Conservation (phyloP, 306 rosid genomes). For the Quercus suber region DNA sequence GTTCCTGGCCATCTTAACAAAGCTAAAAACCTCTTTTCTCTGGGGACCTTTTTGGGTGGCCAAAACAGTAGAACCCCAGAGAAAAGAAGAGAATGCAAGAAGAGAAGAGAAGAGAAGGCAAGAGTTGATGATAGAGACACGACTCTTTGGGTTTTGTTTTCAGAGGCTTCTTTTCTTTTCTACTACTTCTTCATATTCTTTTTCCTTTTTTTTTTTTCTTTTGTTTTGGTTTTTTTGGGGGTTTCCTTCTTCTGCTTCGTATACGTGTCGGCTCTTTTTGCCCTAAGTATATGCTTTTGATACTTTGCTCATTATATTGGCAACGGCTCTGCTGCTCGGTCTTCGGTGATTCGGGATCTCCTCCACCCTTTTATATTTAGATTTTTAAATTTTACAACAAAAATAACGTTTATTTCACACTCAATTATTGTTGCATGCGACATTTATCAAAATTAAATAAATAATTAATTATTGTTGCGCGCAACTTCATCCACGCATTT, state of each 20-base stretch:
- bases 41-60: neutral
- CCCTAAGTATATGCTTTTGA: neutral
- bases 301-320: neutral
- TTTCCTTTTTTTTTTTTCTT: no score
- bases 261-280: neutral
- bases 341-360: no score
- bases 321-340: neutral
- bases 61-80: neutral
- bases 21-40: neutral
- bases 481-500: accelerated
- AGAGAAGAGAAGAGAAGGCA: no score
- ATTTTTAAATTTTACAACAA: no score
- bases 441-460: no score
- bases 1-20: neutral
- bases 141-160: neutral
- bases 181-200: no score
- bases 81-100: neutral
- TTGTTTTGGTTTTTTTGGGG: neutral
- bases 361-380: no score
- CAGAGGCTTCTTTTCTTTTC: neutral
- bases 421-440: no score
- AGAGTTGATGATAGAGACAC: neutral
- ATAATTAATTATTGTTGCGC: no score
- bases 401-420: no score
- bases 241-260: neutral